Evolutionary conservation across 1,284 basidiomycete species (phyloP).

Genomic region (Macrocybe sp.): DNA sequence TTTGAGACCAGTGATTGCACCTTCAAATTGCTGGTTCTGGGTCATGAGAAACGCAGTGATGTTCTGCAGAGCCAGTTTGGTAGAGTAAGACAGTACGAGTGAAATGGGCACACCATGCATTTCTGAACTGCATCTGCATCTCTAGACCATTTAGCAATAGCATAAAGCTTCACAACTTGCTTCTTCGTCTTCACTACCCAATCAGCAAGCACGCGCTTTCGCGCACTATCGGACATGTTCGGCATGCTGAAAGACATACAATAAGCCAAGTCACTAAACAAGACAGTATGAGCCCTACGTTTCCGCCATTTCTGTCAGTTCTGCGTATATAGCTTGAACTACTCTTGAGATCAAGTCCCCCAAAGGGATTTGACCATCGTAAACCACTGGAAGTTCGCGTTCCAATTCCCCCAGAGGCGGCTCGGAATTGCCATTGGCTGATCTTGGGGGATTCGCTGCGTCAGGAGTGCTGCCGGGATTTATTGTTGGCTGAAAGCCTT

Average conservation of each 20-base stretch:
- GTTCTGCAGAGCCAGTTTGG: slow-evolving; percentile 43
- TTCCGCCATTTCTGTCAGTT: slow-evolving; percentile 80
- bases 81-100: not conserved
- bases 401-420: slow-evolving; percentile 59
- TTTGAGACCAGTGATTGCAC: slow-evolving; percentile 59
- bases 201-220: slow-evolving; percentile 79
- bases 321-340: slow-evolving; percentile 77
- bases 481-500: not conserved
- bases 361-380: slow-evolving; percentile 71
- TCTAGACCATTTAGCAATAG: slow-evolving; percentile 77
- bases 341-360: slow-evolving; percentile 73
- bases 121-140: slow-evolving; percentile 79
- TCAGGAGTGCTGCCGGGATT: not conserved
- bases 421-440: slow-evolving; percentile 26
- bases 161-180: slow-evolving; percentile 86
- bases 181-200: slow-evolving; percentile 87
- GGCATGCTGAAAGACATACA: slow-evolving; percentile 55
- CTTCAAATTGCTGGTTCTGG: slow-evolving; percentile 80
- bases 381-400: slow-evolving; percentile 70
- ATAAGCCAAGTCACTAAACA: not conserved
- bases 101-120: slow-evolving; percentile 56
- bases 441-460: slow-evolving; percentile 1
- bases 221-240: slow-evolving; percentile 75
- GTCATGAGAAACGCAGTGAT: slow-evolving; percentile 79
- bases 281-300: slow-evolving; percentile 52